Base-by-base conservation (phyloP, 371 early-diverging fungal species). In the Mucor irregularis region DNA sequence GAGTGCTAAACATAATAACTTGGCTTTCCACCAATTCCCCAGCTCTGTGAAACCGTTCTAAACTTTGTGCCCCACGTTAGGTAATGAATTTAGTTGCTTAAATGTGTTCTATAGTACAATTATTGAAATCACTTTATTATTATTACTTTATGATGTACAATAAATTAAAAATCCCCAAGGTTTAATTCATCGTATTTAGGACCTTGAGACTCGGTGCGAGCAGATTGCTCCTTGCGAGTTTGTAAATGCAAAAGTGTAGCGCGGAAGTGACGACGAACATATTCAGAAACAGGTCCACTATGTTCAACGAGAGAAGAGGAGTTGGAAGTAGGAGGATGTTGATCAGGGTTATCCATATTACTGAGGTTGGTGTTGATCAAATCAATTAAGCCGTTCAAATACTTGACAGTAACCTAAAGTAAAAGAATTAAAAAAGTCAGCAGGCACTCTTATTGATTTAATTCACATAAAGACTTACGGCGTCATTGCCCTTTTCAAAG, bases 361-460 rank as follows among this genome's bases (percentile, higher is more conserved):
- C 77, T 68, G 22, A 89, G 58, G 47, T 89, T 85, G 21, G 86
- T 84, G 56, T 87, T 85, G 65, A 96, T 93, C 56, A 94, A 73
- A 55, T 94, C 94, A 61, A 96, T 91, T 64, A 96, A 77, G 17
- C 92, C 90, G 68, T 93, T 93, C 64, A 96, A 74, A 63, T 90
- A 93, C 71, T 91, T 92, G 53, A 88, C 84, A 19, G 93, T 90
- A 5, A 95, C 71, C 74, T 69, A 24, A 51, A 35, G n/a, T n/a
- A n/a, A n/a, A n/a, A n/a, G n/a, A n/a, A n/a, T n/a, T n/a, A n/a
- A n/a, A n/a, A n/a, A n/a, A n/a, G n/a, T n/a, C n/a, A n/a, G n/a
- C n/a, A n/a, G n/a, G n/a, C n/a, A n/a, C n/a, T n/a, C n/a, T n/a
- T n/a, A n/a, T n/a, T n/a, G n/a, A n/a, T n/a, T n/a, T n/a, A n/a